These are phyloP conservation scores for Colletotrichum sidae DNA, from an alignment of 2,329 filamentous ascomycete genomes.

Conservation along the genomic window DNA sequence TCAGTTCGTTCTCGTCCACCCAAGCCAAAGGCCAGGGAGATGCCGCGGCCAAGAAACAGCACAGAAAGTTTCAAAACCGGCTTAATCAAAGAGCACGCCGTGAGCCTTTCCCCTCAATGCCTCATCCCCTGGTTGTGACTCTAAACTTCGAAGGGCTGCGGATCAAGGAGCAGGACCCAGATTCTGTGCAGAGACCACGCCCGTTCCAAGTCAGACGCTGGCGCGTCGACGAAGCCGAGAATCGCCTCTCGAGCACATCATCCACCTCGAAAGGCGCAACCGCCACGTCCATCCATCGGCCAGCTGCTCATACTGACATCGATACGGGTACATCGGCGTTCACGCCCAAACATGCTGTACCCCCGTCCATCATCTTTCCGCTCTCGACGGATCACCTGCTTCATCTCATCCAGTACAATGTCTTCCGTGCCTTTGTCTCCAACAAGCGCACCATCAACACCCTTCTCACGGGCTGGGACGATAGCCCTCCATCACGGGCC, in stretches of 20 bases:
- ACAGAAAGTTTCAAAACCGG: slow-evolving; percentile 31
- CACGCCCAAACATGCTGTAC: not conserved
- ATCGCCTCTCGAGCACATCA: no score
- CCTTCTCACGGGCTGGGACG: slow-evolving; percentile 3
- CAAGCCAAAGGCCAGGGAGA: no score
- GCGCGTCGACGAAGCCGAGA: no score
- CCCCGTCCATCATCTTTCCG: not conserved
- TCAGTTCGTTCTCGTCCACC: no score
- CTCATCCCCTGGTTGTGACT: not conserved
- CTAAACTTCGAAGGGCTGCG: slow-evolving; percentile 7
- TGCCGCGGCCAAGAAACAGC: slow-evolving; percentile 6
- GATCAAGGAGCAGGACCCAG: not conserved
- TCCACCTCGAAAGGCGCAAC: no score
- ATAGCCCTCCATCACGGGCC: not conserved
- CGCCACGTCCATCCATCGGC: no score
- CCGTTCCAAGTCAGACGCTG: not conserved
- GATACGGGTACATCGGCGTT: slow-evolving; percentile 17
- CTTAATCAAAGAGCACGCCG: slow-evolving; percentile 33
- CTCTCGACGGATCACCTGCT: slow-evolving; percentile 31
- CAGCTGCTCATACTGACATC: not conserved
- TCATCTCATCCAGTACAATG: slow-evolving; percentile 33
- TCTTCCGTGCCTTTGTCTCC: slow-evolving; percentile 32
- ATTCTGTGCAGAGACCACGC: not conserved
- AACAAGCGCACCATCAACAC: slow-evolving; percentile 10
- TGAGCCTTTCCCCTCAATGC: not conserved